Base-by-base conservation (phyloP, 371 early-diverging fungal genomes). In the Mortierella sp. region DNA sequence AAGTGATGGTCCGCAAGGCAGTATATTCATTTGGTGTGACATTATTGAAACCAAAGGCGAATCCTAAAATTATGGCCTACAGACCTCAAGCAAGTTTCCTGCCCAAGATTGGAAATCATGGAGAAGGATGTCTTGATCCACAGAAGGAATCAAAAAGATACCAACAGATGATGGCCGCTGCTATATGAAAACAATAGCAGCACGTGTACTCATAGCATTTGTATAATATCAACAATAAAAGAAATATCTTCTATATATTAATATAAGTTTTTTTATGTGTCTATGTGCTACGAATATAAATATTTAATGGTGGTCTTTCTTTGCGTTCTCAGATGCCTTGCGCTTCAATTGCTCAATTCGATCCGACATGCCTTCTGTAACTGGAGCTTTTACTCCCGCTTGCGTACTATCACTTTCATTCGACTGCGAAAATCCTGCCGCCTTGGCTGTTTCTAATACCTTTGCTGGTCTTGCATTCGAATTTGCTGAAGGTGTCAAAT, bases 341-440 rank as follows among this genome's bases (percentile, higher is more conserved):
- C 72, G 75, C 68, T 80, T 80, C 64, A 80, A 51, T 34, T 70
- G 75, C 37, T 80, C 80, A 54, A 80, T 80, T 2, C 80, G 74
- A 63, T 80, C 75, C 17, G 80, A 80, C 80, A 80, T 80, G 37
- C 75, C 75, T 42, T 61, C 79, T 31, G 72, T 65, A 13, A 65
- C 58, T 3, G 78, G 61, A n/a, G 59, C 71, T 26, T 51, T 51
- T 51, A 28, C 53, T 51, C 53, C 53, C 26, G 26, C 53, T 5
- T 28, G 5, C 32, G 28, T 3, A n/a, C 19, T 35, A 26, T 31
- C 54, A 15, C 45, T 43, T 15, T 31, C 32, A 12, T 37, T 43
- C 37, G 37, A 37, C 7, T 37, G 37, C 10, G 37, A 37, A 10
- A 10, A 37, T 43, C n/a, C n/a, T n/a, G n/a, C n/a, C n/a, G n/a